Evolutionary conservation across 2,329 filamentous ascomycete genomes (phyloP), one percentile per base, ranked within the genome.

Genomic region (Paradendryphiella salina): DNA sequence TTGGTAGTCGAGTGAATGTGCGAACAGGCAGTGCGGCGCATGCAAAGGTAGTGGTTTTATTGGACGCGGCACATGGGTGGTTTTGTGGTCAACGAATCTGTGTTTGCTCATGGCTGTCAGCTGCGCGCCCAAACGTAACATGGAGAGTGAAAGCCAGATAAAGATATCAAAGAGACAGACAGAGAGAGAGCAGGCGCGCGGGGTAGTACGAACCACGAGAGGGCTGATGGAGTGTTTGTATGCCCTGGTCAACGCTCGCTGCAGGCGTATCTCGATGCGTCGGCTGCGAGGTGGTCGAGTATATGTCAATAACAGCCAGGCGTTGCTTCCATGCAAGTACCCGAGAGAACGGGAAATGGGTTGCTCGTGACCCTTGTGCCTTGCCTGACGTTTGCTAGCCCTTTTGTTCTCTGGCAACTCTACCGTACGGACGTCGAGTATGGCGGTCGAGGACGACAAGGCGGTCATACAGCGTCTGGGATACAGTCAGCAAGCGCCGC

Each of bases 171-270:
- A 41, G 40, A 36, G 32, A 42, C 46, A 45, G 43, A 52, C 38
- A 41, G 56, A n/a, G 28, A 9, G 11, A 18, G 28, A 21, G 39
- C 28, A 42, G 55, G 59, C 50, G 53, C 49, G 56, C 46, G 45
- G 57, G 60, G 69, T 71, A 47, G 68, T 66, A 73, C 69, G 60
- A 70, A 72, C 69, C 58, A 63, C 57, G 53, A 52, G 53, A 62
- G 57, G 51, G 51, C 55, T 64, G 63, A 46, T 51, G 52, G 39
- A 47, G 59, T 59, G 14, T 55, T 48, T 60, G 59, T 54, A 52
- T 64, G 58, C 59, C 60, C 62, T 63, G 60, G 56, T 56, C 61
- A 63, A 52, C 48, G 50, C 52, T 52, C 42, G 63, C 64, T 72
- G 65, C 66, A 65, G 63, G 61, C 59, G 61, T 59, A 43, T 57